These are phyloP conservation scores for Candida montana DNA, from an alignment of 805 yeast genomes.

Conservation along the genomic window DNA sequence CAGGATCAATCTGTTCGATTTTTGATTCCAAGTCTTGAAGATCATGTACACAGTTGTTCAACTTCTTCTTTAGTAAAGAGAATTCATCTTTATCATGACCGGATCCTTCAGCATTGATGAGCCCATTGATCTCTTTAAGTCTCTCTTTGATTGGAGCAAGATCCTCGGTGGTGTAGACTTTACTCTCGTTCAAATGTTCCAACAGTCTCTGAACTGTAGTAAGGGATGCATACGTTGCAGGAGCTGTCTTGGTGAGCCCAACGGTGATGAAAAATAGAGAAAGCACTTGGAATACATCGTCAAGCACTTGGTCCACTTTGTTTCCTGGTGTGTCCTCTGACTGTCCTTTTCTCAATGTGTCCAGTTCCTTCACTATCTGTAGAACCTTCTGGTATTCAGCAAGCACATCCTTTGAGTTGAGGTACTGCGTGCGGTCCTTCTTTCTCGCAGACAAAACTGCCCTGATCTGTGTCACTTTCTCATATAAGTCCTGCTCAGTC, in stretches of 20 bases:
- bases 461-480: constrained; percentile 38
- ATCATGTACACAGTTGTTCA: constrained; percentile 54
- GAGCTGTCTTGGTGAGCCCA: constrained; percentile 85
- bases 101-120: constrained; percentile 39
- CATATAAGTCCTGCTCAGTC: constrained; percentile 33
- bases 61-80: constrained; percentile 57
- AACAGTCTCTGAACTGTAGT: constrained; percentile 81
- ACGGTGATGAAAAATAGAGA: constrained; percentile 87
- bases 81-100: constrained; percentile 42
- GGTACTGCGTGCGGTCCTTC: constrained; percentile 57
- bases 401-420: constrained; percentile 65
- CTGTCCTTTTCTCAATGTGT: constrained; percentile 37
- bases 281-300: constrained; percentile 84
- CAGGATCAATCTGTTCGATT: constrained; percentile 47
- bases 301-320: constrained; percentile 67
- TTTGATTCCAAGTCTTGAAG: constrained; percentile 52
- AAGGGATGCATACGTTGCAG: constrained; percentile 88
- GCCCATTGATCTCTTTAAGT: constrained; percentile 55
- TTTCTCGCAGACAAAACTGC: constrained; percentile 42
- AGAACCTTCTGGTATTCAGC: constrained; percentile 55
- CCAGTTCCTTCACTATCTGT: constrained; percentile 45
- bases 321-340: constrained; percentile 27
- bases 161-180: constrained; percentile 81
- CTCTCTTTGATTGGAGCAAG: constrained; percentile 71
- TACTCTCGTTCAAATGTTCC: constrained; percentile 75